Evolutionary conservation across 2,329 filamentous ascomycete genomes (phyloP).

Genomic region (Ceratocystis lukuohia): DNA sequence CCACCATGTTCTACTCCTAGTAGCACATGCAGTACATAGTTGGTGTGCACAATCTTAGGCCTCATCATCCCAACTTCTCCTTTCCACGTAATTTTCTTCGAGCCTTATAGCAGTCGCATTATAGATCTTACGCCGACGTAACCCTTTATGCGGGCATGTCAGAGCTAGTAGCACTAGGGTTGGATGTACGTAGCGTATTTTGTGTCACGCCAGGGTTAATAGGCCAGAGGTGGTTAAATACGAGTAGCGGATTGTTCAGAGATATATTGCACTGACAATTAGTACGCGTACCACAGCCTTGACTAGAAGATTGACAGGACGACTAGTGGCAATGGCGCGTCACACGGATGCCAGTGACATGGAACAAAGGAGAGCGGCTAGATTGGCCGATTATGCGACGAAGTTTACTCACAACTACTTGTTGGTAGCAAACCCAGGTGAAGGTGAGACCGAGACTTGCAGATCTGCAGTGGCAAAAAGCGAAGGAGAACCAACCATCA

Average conservation of each 20-base stretch:
- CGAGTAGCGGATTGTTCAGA: no score
- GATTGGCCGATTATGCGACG: neutral
- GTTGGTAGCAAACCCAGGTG: neutral
- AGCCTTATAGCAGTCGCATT: neutral
- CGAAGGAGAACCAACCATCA: neutral
- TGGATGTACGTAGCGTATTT: neutral
- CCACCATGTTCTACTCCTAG: neutral
- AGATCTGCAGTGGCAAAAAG: constrained; percentile 9
- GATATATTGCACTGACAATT: no score
- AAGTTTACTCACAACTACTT: neutral
- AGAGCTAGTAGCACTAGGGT: neutral
- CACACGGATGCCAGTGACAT: neutral
- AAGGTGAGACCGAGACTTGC: neutral
- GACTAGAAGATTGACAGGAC: no score
- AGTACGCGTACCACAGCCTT: no score
- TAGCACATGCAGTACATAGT: neutral
- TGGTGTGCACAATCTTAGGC: neutral
- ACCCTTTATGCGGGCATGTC: no score
- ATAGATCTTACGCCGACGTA: neutral
- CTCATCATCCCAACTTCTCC: neutral
- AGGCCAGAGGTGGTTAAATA: neutral
- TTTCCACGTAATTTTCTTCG: neutral
- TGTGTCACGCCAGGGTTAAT: neutral
- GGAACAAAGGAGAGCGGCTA: neutral
- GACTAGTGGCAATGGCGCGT: neutral